Base-by-base conservation (phyloP, 2,329 filamentous ascomycete species). In the Colletotrichum brevisporum region DNA sequence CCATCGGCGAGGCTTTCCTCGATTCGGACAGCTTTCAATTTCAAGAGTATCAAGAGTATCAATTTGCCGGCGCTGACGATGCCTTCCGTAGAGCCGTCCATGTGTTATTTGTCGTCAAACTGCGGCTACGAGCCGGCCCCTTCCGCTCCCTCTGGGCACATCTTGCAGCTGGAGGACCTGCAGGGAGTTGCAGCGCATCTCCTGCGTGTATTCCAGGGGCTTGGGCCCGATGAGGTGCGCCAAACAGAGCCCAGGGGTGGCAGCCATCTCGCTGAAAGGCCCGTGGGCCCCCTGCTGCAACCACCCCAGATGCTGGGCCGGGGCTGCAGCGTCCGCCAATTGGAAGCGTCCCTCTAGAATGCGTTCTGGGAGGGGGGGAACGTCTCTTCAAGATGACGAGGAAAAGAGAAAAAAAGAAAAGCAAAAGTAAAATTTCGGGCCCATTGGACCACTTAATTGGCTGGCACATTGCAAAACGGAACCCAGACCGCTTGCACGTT, bases 161-260 rank as follows among this genome's bases (percentile, higher is more conserved):
- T 36, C 31, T 36, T 10, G 31, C 31, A 36, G 21, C 21, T 24
- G 21, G 21, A 24, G 45, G 45, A 51, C 18, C 27, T 59, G 31
- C 56, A 26, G 52, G 18, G 15, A 26, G 52, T 15, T 54, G 52
- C 52, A 36, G 52, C n/a, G 52, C 21, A 27, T 13, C 31, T 5
- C 26, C 45, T 31, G 26, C 56, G 26, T 26, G 45, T 59, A 36
- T 59, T 59, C 56, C 56, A 59, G 45, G 56, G 56, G 18, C 27
- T 41, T 51, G 45, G 56, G 56, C 56, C 15, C 56, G 56, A 59
- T 59, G 27, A 59, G 56, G 43, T 59, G 56, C 45, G 24, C 43
- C 43, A 31, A 47, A 59, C 18, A 18, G 41, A 48, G 18, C 16
- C 45, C 45, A 18, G 9, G 31, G 31, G 9, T 10, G 16, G 45